Evolutionary conservation across 768 basidiomycete genomes (phyloP).

Genomic region (Mycena olivaceomarginata): DNA sequence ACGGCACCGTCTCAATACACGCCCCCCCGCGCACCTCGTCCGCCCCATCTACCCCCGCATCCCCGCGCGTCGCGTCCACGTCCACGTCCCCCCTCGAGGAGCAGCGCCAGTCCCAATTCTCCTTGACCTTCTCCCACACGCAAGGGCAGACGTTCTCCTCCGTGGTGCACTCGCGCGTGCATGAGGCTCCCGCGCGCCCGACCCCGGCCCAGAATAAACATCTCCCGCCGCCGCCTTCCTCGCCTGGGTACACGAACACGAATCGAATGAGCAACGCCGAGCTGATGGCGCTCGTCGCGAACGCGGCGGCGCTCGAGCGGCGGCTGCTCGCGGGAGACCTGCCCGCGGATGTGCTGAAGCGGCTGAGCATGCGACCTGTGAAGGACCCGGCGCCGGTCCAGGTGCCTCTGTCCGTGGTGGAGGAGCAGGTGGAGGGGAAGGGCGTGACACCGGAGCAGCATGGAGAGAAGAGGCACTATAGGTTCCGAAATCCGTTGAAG

Average conservation of each 20-base stretch:
- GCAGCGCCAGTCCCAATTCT: not conserved
- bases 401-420: not conserved
- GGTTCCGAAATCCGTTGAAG: slow-evolving; percentile 25
- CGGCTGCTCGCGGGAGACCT: slow-evolving; percentile 34
- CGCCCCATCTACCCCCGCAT: not conserved
- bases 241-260: slow-evolving; percentile 5
- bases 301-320: slow-evolving; percentile 39
- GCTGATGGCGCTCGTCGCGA: slow-evolving; percentile 26
- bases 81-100: not conserved
- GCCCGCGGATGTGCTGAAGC: slow-evolving; percentile 28
- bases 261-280: slow-evolving; percentile 12
- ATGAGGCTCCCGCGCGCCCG: slow-evolving; percentile 8
- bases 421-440: not conserved
- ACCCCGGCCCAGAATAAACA: slow-evolving; percentile 13
- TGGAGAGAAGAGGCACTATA: slow-evolving; percentile 17
- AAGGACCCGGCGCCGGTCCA: not conserved
- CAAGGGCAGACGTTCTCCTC: slow-evolving; percentile 33
- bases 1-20: slow-evolving; percentile 13
- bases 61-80: not conserved
- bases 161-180: slow-evolving; percentile 34
- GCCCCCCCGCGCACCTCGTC: not conserved
- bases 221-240: slow-evolving; percentile 30
- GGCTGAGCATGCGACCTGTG: slow-evolving; percentile 26
- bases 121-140: not conserved
- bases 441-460: not conserved